A percentile compares a stretch with the other conserved stretches of the same genome.
These are phyloP conservation scores for Neurospora sp. DNA, from an alignment of 495 filamentous ascomycete species.

Conservation along the genomic window DNA sequence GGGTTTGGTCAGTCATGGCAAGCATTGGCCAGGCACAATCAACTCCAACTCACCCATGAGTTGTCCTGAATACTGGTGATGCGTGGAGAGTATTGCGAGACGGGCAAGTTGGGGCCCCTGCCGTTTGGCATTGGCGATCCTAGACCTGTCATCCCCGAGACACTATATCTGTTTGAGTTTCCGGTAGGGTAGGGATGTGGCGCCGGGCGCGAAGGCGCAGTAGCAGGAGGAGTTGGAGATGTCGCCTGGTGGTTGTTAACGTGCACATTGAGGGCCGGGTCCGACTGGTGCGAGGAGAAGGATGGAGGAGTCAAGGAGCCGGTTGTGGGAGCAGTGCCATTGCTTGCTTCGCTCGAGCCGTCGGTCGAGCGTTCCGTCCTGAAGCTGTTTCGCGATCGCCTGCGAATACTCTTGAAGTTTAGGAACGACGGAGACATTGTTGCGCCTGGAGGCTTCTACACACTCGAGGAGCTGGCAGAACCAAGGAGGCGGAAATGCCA, in stretches of 20 bases:
- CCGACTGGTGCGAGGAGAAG: constrained; percentile 26
- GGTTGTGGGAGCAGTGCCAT: constrained; percentile 34
- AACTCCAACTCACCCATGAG: constrained; percentile 56
- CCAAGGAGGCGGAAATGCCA: not conserved
- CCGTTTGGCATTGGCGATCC: constrained; percentile 47
- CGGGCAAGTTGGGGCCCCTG: constrained; percentile 41
- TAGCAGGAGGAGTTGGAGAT: constrained; percentile 24
- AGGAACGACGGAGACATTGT: constrained; percentile 55
- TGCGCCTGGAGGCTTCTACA: not conserved
- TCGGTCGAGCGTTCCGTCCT: constrained; percentile 45
- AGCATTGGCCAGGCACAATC: not conserved
- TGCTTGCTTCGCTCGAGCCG: constrained; percentile 37
- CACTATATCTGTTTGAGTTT: constrained; percentile 32
- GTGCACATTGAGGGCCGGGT: constrained; percentile 40
- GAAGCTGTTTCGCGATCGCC: constrained; percentile 61
- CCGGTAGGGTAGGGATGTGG: constrained; percentile 31
- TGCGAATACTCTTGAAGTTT: constrained; percentile 57
- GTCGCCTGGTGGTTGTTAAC: constrained; percentile 26
- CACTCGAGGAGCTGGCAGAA: not conserved
- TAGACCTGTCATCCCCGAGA: constrained; percentile 44
- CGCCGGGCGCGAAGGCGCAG: constrained; percentile 27
- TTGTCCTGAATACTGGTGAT: constrained; percentile 69
- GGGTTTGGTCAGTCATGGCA: constrained; percentile 3
- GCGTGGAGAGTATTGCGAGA: constrained; percentile 68
- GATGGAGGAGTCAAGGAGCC: constrained; percentile 38